phyloP scores from a whole-genome alignment of 2,329 filamentous ascomycete species.

The Scedosporium dehoogii region DNA sequence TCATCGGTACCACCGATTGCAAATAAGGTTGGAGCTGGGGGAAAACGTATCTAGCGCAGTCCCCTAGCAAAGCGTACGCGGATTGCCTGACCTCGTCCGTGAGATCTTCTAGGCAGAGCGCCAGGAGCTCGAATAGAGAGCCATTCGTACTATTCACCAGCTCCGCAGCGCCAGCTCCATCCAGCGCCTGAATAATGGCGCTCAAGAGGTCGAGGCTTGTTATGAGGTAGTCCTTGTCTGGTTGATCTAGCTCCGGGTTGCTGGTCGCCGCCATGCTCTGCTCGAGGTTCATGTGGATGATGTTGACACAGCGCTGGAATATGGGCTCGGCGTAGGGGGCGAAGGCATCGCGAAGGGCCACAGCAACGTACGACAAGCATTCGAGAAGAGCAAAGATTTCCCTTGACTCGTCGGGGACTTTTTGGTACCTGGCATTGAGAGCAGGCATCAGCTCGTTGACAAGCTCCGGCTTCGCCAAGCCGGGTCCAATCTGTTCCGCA shows the following conservation, averaged over 20 bases:
- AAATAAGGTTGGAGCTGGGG: slow-evolving; percentile 67
- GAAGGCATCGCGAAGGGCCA: slow-evolving; percentile 73
- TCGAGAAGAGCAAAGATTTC: slow-evolving; percentile 95
- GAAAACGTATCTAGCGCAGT: slow-evolving; percentile 90
- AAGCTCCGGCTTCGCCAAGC: slow-evolving; percentile 71
- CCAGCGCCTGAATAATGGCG: slow-evolving; percentile 83
- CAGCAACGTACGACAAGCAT: slow-evolving; percentile 88
- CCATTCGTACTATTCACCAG: slow-evolving; percentile 68
- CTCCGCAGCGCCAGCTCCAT: slow-evolving; percentile 60
- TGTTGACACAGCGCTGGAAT: slow-evolving; percentile 77
- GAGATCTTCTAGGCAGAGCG: slow-evolving; percentile 84
- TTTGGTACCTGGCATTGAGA: slow-evolving; percentile 78
- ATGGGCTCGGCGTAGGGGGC: slow-evolving; percentile 78
- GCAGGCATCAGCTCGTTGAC: slow-evolving; percentile 85
- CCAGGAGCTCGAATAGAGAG: slow-evolving; percentile 80
- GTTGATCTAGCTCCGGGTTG: slow-evolving; percentile 61
- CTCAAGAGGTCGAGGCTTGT: slow-evolving; percentile 91
- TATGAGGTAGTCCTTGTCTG: slow-evolving; percentile 94
- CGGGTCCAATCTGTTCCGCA: slow-evolving; percentile 78
- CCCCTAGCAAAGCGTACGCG: slow-evolving; percentile 86
- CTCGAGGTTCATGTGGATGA: slow-evolving; percentile 86
- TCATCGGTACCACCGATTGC: slow-evolving; percentile 62
- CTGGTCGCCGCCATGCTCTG: slow-evolving; percentile 61
- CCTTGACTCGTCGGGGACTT: slow-evolving; percentile 76
- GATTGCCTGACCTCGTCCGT: slow-evolving; percentile 93